Base-by-base conservation (phyloP, 1,284 basidiomycete genomes). In the Polyporus tsugae region DNA sequence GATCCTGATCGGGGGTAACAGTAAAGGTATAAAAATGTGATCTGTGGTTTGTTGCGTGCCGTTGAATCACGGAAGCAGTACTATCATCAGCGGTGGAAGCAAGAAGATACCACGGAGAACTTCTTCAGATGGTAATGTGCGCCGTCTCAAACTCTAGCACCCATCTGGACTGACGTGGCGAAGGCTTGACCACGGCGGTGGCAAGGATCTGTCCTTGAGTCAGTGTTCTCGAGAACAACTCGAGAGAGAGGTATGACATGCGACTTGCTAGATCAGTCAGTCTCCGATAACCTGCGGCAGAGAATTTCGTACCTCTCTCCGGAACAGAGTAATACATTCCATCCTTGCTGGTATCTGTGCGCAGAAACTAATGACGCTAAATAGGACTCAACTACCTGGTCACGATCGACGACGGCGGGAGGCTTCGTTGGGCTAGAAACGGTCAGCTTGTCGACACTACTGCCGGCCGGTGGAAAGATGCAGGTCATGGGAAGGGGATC, bases 131-230 rank as follows among this genome's bases (percentile, higher is more conserved):
- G 91, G 89, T 87, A 10, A 39, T 41, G 63, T 15, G 4, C 57
- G 42, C 59, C 59, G 63, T 2, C 67, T 58, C n/a, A 15, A 25
- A 36, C 41, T 59, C 52, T 11, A 42, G 41, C 29, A 17, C 10
- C 29, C 9, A 38, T 36, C 44, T 38, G 35, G 33, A 25, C 58
- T 62, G 44, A 71, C 42, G 10, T 55, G 6, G 44, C n/a, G 15
- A 68, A 93, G 91, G 92, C 85, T 95, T 7, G 92, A 95, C 74
- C 77, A 84, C 62, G 93, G 93, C 0, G 86, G 80, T 0, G 93
- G 92, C 2, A 91, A 90, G 74, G 77, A 87, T 29, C 75, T 94
- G 9, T 88, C 88, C 9, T 78, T 94, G 25, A 83, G 85, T 29
- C 88, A 91, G 73, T 91, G 92, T 73, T 83, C 91, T 0, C 81